Conservation (phyloP, 306 rosid species). For the Vicia faba region DNA sequence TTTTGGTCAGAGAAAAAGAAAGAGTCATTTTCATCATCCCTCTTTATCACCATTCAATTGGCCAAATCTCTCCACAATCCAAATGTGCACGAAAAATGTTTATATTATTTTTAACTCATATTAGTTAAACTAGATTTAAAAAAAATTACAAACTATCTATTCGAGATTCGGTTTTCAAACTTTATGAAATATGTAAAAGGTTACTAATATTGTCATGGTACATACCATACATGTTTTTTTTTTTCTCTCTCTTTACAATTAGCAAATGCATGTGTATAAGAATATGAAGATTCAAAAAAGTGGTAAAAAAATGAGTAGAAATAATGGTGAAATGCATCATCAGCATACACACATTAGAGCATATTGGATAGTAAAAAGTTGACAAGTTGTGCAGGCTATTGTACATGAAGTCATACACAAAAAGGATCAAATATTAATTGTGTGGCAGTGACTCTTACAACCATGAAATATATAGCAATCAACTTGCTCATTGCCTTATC, state of each 20-base stretch:
- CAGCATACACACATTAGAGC: constrained; percentile 17
- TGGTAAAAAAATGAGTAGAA: background rate
- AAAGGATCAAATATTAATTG: background rate
- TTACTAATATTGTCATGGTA: background rate
- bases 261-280: background rate
- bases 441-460: constrained; percentile 30
- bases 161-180: background rate
- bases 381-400: constrained; percentile 36
- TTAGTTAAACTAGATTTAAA: background rate
- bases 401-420: constrained; percentile 7
- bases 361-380: constrained; percentile 32
- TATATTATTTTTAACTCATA: background rate
- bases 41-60: constrained; percentile 36
- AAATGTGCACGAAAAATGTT: constrained; percentile 26
- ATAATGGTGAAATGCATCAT: background rate
- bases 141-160: background rate
- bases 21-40: constrained; percentile 25
- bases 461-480: constrained; percentile 1
- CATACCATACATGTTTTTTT: background rate
- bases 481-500: constrained; percentile 22
- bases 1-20: constrained; percentile 33
- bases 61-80: constrained; percentile 36
- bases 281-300: background rate
- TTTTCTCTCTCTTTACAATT: background rate
- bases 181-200: background rate